These are phyloP conservation scores for Scedosporium boydii DNA, from an alignment of 2,329 filamentous ascomycete species.

Conservation along the genomic window DNA sequence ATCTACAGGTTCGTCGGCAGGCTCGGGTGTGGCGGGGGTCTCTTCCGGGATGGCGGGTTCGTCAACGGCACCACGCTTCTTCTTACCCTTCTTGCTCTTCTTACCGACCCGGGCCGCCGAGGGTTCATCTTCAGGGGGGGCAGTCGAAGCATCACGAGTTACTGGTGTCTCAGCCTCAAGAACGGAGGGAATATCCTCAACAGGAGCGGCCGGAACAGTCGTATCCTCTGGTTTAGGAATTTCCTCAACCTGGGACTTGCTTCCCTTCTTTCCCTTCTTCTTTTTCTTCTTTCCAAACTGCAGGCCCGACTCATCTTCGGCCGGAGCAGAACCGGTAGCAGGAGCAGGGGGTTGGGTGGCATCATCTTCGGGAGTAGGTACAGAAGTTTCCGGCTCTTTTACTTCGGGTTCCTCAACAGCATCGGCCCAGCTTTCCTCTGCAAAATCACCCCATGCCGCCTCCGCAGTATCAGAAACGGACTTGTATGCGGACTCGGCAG, in stretches of 20 bases:
- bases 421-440: background rate
- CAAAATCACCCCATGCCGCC: background rate
- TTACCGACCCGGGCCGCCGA: conserved; percentile 9
- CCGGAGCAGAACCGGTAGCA: background rate
- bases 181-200: background rate
- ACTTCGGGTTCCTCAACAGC: background rate
- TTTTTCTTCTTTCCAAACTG: conserved; percentile 5
- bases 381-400: background rate
- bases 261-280: conserved; percentile 6
- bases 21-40: background rate
- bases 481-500: background rate
- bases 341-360: background rate
- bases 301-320: background rate
- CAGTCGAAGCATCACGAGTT: background rate
- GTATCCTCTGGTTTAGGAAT: background rate
- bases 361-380: background rate
- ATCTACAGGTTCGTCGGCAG: background rate
- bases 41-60: background rate
- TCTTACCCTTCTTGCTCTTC: conserved; percentile 24
- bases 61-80: conserved; percentile 10
- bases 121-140: conserved; percentile 3
- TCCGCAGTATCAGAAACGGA: background rate
- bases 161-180: background rate
- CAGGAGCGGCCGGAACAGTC: background rate
- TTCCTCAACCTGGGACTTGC: background rate